These are phyloP conservation scores for Oryza australiensis DNA, from an alignment of 176 grass and related monocot genomes.

Conservation along the genomic window DNA sequence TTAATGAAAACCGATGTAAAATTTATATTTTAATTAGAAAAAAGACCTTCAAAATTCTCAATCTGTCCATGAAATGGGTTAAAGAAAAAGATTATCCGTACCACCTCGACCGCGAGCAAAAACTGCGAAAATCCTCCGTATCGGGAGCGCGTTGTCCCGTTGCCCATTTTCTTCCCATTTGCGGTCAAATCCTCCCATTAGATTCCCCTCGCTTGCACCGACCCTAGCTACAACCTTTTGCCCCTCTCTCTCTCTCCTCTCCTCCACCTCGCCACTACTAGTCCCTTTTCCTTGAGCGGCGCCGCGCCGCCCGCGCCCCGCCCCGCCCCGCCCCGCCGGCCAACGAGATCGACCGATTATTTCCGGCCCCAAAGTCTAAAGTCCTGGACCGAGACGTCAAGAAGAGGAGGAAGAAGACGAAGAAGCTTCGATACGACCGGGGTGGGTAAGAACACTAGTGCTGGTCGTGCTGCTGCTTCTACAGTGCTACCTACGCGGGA, in stretches of 20 bases:
- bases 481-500: neutral
- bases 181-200: neutral
- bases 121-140: neutral
- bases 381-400: neutral
- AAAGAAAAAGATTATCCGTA: neutral
- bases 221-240: neutral
- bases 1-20: too few relatives aligned
- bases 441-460: neutral
- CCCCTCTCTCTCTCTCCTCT: neutral
- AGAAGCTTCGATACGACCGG: neutral
- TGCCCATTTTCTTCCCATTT: too few relatives aligned
- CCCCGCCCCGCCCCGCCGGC: neutral
- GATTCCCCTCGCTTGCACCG: neutral
- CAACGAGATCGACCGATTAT: neutral
- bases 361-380: neutral
- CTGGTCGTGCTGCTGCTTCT: neutral
- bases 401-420: neutral
- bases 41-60: too few relatives aligned
- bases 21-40: too few relatives aligned
- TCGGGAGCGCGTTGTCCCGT: too few relatives aligned
- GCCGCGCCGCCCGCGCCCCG: constrained; percentile 21
- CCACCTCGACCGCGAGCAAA: neutral
- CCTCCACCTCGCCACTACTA: neutral
- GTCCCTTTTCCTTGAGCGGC: constrained; percentile 37
- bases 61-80: too few relatives aligned